phyloP scores from a whole-genome alignment of 2,329 filamentous ascomycete species.

The Intubia oerlemansii region DNA sequence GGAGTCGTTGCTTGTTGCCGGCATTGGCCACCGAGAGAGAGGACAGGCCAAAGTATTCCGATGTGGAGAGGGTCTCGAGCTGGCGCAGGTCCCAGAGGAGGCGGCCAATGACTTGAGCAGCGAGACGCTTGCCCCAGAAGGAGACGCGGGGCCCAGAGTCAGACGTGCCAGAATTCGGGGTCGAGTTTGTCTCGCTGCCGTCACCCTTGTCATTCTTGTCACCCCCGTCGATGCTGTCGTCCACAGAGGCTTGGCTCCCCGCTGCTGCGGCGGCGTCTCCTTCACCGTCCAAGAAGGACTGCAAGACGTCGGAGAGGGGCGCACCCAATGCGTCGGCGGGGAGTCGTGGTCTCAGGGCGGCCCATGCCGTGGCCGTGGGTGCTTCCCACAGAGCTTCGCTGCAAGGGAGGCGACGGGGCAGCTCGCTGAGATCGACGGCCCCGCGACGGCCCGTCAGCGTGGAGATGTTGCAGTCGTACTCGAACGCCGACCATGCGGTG shows the following conservation, averaged over 20 bases:
- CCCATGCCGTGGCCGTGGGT: constrained; percentile 11
- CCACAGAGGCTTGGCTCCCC: too few species aligned
- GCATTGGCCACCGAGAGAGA: constrained; percentile 9
- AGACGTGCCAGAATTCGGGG: too few species aligned
- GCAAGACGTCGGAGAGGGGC: constrained; percentile 5
- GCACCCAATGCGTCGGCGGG: constrained; percentile 6
- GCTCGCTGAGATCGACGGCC: constrained; percentile 12
- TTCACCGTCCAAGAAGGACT: constrained; percentile 1
- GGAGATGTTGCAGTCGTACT: constrained; percentile 14
- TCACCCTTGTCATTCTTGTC: too few species aligned
- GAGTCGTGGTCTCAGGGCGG: constrained; percentile 8
- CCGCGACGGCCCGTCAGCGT: constrained; percentile 12
- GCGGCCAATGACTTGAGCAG: constrained; percentile 12
- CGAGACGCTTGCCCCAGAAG: constrained; percentile 12
- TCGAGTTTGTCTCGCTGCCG: too few species aligned
- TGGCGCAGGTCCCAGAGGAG: constrained; percentile 13
- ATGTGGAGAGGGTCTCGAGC: constrained; percentile 10
- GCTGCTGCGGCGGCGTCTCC: background rate
- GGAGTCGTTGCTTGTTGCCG: constrained; percentile 9
- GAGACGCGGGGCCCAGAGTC: too few species aligned
- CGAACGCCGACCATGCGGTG: constrained; percentile 13
- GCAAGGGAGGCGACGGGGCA: constrained; percentile 12
- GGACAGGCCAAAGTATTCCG: constrained; percentile 11
- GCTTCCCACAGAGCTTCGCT: constrained; percentile 13
- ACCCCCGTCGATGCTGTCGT: background rate